Conservation (phyloP, 176 grass and related monocot genomes). For the Triticum dicoccoides region DNA sequence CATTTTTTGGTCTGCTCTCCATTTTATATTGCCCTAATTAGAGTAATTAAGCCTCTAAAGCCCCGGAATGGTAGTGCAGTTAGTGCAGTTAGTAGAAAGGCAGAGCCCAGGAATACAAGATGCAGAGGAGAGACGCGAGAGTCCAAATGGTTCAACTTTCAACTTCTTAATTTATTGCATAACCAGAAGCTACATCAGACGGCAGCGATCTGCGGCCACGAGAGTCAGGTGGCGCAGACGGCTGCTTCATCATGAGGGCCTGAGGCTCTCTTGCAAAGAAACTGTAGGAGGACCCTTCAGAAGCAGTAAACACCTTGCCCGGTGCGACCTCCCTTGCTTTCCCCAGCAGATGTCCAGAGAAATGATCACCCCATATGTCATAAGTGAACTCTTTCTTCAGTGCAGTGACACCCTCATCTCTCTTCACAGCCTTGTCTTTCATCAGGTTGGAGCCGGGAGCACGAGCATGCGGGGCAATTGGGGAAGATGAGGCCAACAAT, state of each 20-base stretch:
- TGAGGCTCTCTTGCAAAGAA: constrained; percentile 86
- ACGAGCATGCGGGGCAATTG: constrained; percentile 53
- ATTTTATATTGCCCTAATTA: not conserved
- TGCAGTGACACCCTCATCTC: constrained; percentile 32
- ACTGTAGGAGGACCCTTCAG: constrained; percentile 74
- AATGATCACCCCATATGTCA: constrained; percentile 96
- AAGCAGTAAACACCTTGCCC: constrained; percentile 51
- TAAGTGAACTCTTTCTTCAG: constrained; percentile 66
- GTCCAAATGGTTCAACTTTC: constrained; percentile 32
- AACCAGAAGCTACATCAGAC: constrained; percentile 65
- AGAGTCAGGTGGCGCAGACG: constrained; percentile 39
- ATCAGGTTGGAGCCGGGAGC: constrained; percentile 75
- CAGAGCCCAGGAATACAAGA: constrained; percentile 2
- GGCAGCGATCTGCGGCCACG: constrained; percentile 40
- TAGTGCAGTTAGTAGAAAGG: constrained; percentile 20
- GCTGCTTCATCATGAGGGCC: constrained; percentile 71
- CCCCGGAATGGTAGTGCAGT: not conserved
- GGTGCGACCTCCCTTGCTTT: constrained; percentile 41
- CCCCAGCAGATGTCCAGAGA: constrained; percentile 58
- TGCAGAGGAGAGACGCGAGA: not conserved
- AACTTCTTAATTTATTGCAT: constrained; percentile 80
- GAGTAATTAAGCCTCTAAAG: not conserved
- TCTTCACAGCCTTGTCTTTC: constrained; percentile 59
- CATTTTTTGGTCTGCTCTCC: not conserved
- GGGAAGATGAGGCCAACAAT: constrained; percentile 41